Evolutionary conservation across 805 yeast genomes (phyloP).

Genomic region (Candida endomychidarum): DNA sequence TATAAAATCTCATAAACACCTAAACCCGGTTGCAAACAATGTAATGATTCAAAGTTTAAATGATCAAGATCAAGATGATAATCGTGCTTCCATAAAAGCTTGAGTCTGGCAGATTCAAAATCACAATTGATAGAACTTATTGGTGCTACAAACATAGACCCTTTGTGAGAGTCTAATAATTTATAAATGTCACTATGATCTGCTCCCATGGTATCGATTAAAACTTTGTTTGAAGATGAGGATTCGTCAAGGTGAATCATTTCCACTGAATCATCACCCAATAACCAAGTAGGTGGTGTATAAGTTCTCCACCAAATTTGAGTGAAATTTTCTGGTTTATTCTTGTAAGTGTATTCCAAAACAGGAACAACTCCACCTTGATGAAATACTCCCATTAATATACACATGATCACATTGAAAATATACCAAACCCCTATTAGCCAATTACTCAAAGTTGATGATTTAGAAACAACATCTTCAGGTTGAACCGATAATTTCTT

Average conservation of each 20-base stretch:
- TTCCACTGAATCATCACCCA: conserved; percentile 30
- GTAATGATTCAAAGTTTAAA: conserved; percentile 45
- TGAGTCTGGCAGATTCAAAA: conserved; percentile 17
- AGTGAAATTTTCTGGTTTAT: conserved; percentile 25
- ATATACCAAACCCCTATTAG: conserved; percentile 50
- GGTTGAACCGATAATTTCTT: conserved; percentile 12
- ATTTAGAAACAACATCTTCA: conserved; percentile 8
- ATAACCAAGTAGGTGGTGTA: conserved; percentile 88
- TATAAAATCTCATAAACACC: conserved; percentile 47
- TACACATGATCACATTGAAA: conserved; percentile 60
- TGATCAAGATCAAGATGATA: conserved; percentile 75
- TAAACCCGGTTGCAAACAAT: conserved; percentile 62
- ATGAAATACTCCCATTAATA: conserved; percentile 77
- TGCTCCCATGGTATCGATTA: conserved; percentile 54
- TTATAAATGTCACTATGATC: conserved; percentile 17
- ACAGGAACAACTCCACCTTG: conserved; percentile 89
- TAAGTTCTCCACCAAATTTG: conserved; percentile 93
- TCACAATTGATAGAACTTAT: conserved; percentile 30
- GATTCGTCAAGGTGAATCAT: conserved; percentile 12
- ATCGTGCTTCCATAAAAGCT: conserved; percentile 29
- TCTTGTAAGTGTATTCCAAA: conserved; percentile 34
- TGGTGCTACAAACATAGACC: conserved; percentile 39
- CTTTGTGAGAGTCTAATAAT: conserved; percentile 5
- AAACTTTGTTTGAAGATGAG: conserved; percentile 16
- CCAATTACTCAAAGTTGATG: conserved; percentile 17